These are phyloP conservation scores for Psilocybe cyanescens DNA, from an alignment of 768 basidiomycete species.

Conservation along the genomic window DNA sequence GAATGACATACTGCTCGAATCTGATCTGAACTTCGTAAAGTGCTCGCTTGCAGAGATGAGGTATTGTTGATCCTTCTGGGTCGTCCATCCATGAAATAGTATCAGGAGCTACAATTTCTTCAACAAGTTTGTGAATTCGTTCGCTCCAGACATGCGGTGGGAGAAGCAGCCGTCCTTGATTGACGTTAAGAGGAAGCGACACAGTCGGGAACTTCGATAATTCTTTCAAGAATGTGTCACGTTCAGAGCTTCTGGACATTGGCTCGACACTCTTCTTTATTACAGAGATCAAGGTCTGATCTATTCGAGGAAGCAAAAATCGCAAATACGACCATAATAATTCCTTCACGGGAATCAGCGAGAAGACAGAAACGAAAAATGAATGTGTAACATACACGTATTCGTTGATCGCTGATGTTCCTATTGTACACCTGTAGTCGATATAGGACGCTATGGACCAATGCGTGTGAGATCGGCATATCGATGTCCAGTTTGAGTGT, in stretches of 20 bases:
- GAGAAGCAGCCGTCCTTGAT: slow-evolving; percentile 16
- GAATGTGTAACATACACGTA: slow-evolving; percentile 4
- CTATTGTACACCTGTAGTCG: slow-evolving; percentile 41
- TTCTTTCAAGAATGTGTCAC: slow-evolving; percentile 18
- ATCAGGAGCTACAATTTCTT: slow-evolving; percentile 48
- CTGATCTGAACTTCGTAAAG: slow-evolving; percentile 48
- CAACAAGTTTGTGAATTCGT: slow-evolving; percentile 32
- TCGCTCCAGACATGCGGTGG: slow-evolving; percentile 35
- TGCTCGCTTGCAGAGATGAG: slow-evolving; percentile 44
- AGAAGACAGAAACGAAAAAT: neutral
- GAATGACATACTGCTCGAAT: slow-evolving; percentile 42
- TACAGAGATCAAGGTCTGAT: slow-evolving; percentile 18
- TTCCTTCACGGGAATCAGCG: slow-evolving; percentile 20
- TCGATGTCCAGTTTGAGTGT: slow-evolving; percentile 23
- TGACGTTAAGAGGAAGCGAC: slow-evolving; percentile 1
- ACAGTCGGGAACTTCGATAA: neutral
- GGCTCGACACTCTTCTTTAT: slow-evolving; percentile 25
- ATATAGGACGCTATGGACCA: slow-evolving; percentile 40
- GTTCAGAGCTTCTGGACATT: slow-evolving; percentile 20
- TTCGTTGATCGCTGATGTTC: slow-evolving; percentile 22
- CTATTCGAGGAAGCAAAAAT: slow-evolving; percentile 25
- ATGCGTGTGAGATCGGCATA: slow-evolving; percentile 30
- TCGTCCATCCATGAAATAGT: slow-evolving; percentile 60
- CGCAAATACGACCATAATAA: slow-evolving; percentile 32
- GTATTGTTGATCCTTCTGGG: slow-evolving; percentile 45